These are phyloP conservation scores for Taxillus chinensis DNA, from an alignment of 164 flowering plant species.

Conservation along the genomic window DNA sequence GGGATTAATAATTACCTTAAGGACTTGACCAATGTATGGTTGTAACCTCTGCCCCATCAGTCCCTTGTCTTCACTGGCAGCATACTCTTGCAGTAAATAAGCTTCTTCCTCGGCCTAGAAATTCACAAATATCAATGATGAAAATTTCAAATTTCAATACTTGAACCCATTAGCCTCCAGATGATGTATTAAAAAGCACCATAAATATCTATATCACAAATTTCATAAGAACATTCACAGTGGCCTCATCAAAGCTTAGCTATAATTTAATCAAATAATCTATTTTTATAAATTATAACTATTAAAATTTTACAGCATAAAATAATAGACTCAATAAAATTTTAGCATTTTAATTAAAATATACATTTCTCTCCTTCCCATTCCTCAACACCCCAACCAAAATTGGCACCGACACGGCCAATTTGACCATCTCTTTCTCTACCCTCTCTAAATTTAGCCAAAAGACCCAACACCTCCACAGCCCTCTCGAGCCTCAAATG, in stretches of 20 bases:
- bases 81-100: constrained; percentile 55
- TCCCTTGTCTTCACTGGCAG: constrained; percentile 23
- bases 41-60: constrained; percentile 46
- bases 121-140: neutral
- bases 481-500: constrained; percentile 70
- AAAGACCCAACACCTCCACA: constrained; percentile 60
- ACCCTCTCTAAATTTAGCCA: constrained; percentile 72
- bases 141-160: neutral
- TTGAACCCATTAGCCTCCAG: neutral
- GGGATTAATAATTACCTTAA: constrained; percentile 35
- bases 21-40: constrained; percentile 54
- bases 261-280: too few species aligned
- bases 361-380: constrained; percentile 18
- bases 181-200: too few species aligned
- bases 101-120: constrained; percentile 86
- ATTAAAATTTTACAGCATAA: too few species aligned
- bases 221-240: too few species aligned
- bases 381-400: constrained; percentile 43
- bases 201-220: too few species aligned
- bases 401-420: constrained; percentile 26
- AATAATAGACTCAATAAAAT: too few species aligned
- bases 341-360: too few species aligned
- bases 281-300: too few species aligned
- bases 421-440: constrained; percentile 59
- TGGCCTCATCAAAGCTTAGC: too few species aligned